A percentile compares a stretch with the other conserved stretches of the same genome.
These are phyloP conservation scores for Punctularia strigosozonata DNA, from an alignment of 768 basidiomycete genomes.

Conservation along the genomic window DNA sequence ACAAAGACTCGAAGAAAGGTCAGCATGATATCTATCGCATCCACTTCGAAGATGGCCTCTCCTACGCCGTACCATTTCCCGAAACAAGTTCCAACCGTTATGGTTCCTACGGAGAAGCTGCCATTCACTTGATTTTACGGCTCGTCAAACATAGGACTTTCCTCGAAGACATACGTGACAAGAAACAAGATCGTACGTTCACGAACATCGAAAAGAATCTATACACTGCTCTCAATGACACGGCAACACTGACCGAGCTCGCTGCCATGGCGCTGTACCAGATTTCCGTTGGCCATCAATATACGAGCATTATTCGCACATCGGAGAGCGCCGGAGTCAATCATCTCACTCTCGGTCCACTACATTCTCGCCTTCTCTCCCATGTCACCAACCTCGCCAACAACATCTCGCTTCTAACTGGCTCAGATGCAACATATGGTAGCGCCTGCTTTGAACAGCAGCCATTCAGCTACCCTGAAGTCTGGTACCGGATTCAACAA, in stretches of 20 bases:
- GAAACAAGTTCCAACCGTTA: constrained; percentile 25
- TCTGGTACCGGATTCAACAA: too few relatives aligned
- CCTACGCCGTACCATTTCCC: constrained; percentile 16
- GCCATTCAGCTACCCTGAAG: too few relatives aligned
- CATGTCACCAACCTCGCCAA: too few relatives aligned
- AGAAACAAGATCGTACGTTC: constrained; percentile 15
- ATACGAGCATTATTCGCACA: constrained; percentile 8
- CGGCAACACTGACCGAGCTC: constrained; percentile 10
- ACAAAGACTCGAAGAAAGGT: constrained; percentile 26
- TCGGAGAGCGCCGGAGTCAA: constrained; percentile 3
- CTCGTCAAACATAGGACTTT: constrained; percentile 14
- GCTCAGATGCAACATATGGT: too few relatives aligned
- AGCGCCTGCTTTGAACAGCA: too few relatives aligned
- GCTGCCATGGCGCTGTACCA: constrained; percentile 8
- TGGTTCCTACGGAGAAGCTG: constrained; percentile 20
- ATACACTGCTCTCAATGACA: constrained; percentile 5
- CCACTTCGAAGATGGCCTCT: constrained; percentile 13
- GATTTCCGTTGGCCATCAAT: constrained; percentile 9
- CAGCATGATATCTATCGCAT: constrained; percentile 17
- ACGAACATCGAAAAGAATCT: constrained; percentile 24
- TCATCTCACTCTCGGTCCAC: constrained; percentile 7
- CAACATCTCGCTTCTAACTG: too few relatives aligned
- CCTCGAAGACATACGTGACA: constrained; percentile 16
- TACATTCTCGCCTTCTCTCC: too few relatives aligned
- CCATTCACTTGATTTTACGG: constrained; percentile 14